phyloP scores from a whole-genome alignment of 208 protist genomes.

The Zelonia costaricensis region DNA sequence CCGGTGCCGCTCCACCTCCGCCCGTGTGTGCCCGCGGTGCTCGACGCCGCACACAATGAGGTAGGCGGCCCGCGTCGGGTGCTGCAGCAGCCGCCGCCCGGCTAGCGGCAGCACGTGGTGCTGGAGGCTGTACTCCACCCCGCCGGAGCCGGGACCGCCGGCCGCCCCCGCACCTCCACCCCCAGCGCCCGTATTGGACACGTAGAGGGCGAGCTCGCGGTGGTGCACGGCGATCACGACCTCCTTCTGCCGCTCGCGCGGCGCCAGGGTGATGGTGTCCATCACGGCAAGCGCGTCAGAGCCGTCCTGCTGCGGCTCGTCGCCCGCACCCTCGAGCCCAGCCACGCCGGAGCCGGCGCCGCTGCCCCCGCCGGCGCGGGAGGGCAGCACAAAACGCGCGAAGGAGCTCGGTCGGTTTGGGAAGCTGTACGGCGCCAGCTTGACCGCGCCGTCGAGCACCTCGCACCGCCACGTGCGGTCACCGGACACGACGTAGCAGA shows the following conservation, averaged over 20 bases:
- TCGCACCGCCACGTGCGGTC: conserved; percentile 74
- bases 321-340: neutral
- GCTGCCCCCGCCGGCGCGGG: neutral
- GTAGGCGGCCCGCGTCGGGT: conserved; percentile 68
- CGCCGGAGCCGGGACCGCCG: conserved; percentile 21
- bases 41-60: conserved; percentile 58
- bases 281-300: conserved; percentile 6
- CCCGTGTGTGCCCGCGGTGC: conserved; percentile 59
- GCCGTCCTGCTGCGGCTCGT: conserved; percentile 17
- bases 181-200: conserved; percentile 27
- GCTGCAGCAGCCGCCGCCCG: conserved; percentile 60
- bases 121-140: conserved; percentile 76
- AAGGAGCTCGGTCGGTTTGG: conserved; percentile 55
- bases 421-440: conserved; percentile 78
- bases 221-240: conserved; percentile 65
- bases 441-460: conserved; percentile 49
- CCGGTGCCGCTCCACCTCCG: conserved; percentile 34
- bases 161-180: conserved; percentile 7
- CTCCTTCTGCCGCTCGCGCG: conserved; percentile 42
- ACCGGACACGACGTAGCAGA: conserved; percentile 76
- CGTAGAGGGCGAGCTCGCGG: conserved; percentile 63
- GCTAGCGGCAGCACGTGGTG: conserved; percentile 59
- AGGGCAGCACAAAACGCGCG: conserved; percentile 56
- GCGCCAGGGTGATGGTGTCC: conserved; percentile 17
- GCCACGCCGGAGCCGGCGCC: conserved; percentile 5